A percentile compares a stretch with the other conserved stretches of the same genome.
phyloP scores from a whole-genome alignment of 169 alveolate genomes.

The Cryptosporidium xiaoi region DNA sequence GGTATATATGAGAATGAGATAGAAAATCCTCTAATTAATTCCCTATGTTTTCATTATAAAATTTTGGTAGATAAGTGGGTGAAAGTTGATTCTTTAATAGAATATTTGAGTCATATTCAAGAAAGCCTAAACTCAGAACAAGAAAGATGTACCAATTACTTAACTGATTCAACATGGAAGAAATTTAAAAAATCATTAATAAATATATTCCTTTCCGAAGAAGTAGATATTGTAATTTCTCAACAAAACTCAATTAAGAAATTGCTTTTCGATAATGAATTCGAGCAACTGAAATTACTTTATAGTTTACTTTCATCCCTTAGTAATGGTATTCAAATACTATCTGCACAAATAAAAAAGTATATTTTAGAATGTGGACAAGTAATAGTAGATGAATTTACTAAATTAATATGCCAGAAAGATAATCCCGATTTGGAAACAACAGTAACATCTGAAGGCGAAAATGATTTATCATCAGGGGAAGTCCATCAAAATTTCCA shows the following conservation, averaged over 20 bases:
- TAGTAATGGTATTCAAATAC: constrained; percentile 75
- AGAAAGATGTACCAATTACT: constrained; percentile 1
- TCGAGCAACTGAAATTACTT: constrained; percentile 41
- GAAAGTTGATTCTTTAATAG: constrained; percentile 74
- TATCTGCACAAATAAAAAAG: constrained; percentile 75
- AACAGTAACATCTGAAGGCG: not conserved
- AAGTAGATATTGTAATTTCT: constrained; percentile 8
- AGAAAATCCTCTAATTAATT: constrained; percentile 8
- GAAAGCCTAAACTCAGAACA: constrained; percentile 14
- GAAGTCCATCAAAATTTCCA: not conserved
- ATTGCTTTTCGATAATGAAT: constrained; percentile 41
- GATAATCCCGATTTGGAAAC: not conserved
- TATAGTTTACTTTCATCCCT: constrained; percentile 76
- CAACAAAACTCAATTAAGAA: constrained; percentile 1
- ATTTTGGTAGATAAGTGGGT: constrained; percentile 76
- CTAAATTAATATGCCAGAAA: not conserved
- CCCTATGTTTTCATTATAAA: constrained; percentile 47
- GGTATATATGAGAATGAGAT: constrained; percentile 62
- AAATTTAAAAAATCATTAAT: constrained; percentile 36
- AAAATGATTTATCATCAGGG: too few relatives aligned
- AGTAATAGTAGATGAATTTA: constrained; percentile 12
- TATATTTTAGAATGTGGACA: constrained; percentile 76
- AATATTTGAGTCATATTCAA: constrained; percentile 76
- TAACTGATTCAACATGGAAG: constrained; percentile 16
- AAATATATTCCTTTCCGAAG: constrained; percentile 36